Base-by-base conservation (phyloP, 805 yeast genomes). In the Schizosaccharomyces octosporus region DNA sequence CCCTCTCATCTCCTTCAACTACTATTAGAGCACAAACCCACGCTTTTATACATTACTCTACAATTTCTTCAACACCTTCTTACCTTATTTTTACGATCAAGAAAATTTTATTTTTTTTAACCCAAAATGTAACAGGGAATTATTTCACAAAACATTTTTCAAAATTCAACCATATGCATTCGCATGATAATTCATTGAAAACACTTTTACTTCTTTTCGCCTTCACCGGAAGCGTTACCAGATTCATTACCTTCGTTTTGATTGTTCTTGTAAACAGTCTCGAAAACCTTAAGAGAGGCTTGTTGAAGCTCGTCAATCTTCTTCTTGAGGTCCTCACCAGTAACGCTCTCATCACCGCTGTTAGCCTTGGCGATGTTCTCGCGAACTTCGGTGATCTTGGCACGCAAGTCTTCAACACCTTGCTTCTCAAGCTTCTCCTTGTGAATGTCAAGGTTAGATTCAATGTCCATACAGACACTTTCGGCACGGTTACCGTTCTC, bases 401-500 rank as follows among this genome's bases (percentile, higher is more conserved):
- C 79, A 73, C 75, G 75, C 66, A 80, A 76, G 67, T 72, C 73
- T 67, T 79, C 81, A 66, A 76, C 80, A 68, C 78, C 82, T 61
- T 73, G 75, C 74, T 78, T 76, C 71, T 79, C 80, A 64, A 80
- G 73, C 72, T 77, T 83, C 62, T 83, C 86, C 65, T 76, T 80
- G 74, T 84, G 87, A 73, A 86, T 95, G 66, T 76, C 75, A 64
- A 93, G 75, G 9, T 95, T 90, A 72, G 79, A 78, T 72, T 88
- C 96, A 61, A 95, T 87, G 72, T 93, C 98, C 68, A 84, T 83
- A 73, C 83, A 80, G 73, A 84, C 80, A 72, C 81, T 81, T 74
- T 84, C 89, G 67, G 87, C 86, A 71, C 83, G 85, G 83, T 84
- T 87, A 68, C 94, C 94, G 66, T 77, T 73, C 76, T 86, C 94